Evolutionary conservation across 371 early-diverging fungal genomes (phyloP), one percentile per base, ranked within the genome.

Genomic region (Syncephalastrum monosporum): DNA sequence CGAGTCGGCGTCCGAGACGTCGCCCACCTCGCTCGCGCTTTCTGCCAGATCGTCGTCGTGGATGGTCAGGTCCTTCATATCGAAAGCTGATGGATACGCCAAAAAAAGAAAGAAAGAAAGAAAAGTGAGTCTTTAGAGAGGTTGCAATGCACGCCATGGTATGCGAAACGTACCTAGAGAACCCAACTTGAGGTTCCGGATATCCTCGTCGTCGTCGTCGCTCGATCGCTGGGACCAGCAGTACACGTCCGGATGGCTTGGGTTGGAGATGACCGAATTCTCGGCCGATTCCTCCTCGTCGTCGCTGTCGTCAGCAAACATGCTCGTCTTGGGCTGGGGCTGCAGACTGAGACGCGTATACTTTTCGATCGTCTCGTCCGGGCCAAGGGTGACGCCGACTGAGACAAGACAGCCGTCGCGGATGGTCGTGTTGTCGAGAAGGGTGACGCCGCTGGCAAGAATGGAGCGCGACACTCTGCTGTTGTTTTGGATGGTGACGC

Each of bases 371-470:
- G 64, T 69, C 7, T 86, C 77, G 56, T 90, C 74, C 38, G 95
- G 91, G 0, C 97, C 98, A 19, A 97, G 53, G 0, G 77, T 72
- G 16, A 86, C 90, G 53, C 74, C 73, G 46, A 74, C 67, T 7
- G 86, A 82, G n/a, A 92, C 68, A n/a, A 92, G 56, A 59, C 87
- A 90, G 5, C 92, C 93, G 55, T 82, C 74, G 47, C 65, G 75
- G 58, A 93, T 65, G 0, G 69, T 77, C 29, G 87, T 89, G 8
- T 84, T 81, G 19, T 86, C 80, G 56, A 85, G 65, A 7, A 98
- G 53, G 3, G 71, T 63, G 2, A 84, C 94, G 48, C 82, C 69
- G 53, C 84, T 75, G 8, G 90, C 96, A 19, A 98, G 55, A 50
- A 97, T 94, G 17, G 89, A 82, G 23, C 78, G 61, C 17, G 76